phyloP scores from a whole-genome alignment of 2,329 filamentous ascomycete species.

The Penicillium sp. region DNA sequence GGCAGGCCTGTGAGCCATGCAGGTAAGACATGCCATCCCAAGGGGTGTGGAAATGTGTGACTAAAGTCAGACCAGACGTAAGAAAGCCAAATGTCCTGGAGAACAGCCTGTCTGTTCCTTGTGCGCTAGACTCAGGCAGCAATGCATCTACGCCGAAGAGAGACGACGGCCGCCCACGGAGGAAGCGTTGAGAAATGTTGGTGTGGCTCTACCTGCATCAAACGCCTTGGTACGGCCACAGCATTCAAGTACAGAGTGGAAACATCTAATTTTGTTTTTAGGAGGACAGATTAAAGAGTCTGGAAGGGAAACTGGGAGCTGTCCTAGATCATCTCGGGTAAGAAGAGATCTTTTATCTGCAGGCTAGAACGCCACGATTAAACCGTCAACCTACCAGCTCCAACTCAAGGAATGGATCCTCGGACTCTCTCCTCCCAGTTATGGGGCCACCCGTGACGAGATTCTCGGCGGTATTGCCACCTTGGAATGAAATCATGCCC shows the following conservation, averaged over 20 bases:
- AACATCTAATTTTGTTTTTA: slow-evolving; percentile 12
- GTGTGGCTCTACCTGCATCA: slow-evolving; percentile 16
- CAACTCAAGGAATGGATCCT: slow-evolving; percentile 19
- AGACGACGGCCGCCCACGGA: slow-evolving; percentile 28
- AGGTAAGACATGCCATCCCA: slow-evolving; percentile 30
- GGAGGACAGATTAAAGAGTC: slow-evolving; percentile 38
- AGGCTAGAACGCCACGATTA: slow-evolving; percentile 2
- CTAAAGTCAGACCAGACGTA: slow-evolving; percentile 45
- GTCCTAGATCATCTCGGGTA: slow-evolving; percentile 44
- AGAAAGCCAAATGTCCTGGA: slow-evolving; percentile 57
- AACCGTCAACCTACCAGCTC: slow-evolving; percentile 9
- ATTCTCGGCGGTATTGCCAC: slow-evolving; percentile 36
- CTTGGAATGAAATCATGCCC: slow-evolving; percentile 43
- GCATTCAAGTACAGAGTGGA: background rate
- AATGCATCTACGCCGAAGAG: slow-evolving; percentile 50
- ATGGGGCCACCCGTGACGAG: slow-evolving; percentile 15
- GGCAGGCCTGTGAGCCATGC: slow-evolving; percentile 50
- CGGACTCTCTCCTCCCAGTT: slow-evolving; percentile 12
- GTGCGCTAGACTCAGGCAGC: slow-evolving; percentile 54
- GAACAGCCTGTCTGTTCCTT: slow-evolving; percentile 56
- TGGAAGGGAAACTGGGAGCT: slow-evolving; percentile 39
- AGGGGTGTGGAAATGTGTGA: background rate
- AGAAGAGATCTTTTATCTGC: slow-evolving; percentile 13
- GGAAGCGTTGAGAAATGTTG: slow-evolving; percentile 13
- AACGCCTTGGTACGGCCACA: slow-evolving; percentile 25